Evolutionary conservation across 306 rosid genomes (phyloP), one percentile per base, ranked within the genome.

Genomic region (Fagus sylvatica): DNA sequence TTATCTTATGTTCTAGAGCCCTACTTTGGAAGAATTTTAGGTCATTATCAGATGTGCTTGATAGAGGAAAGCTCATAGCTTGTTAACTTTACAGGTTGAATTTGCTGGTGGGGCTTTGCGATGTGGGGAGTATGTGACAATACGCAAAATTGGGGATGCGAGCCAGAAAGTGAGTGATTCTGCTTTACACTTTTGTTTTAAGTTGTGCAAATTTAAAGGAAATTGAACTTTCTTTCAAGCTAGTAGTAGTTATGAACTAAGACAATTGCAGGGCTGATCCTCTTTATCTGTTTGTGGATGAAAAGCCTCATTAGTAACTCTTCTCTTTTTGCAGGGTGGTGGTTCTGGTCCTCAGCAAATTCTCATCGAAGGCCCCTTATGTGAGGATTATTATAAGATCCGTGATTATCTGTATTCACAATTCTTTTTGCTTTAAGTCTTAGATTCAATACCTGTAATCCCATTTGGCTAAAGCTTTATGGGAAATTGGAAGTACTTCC

Each of bases 101-200:
- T 91, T 93, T 82, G 87, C 94, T 13, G 87, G 88, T 7, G 97
- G 97, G 60, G 99, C 96, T 70, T 67, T 96, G 83, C 90, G 98
- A n/a, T 93, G 98, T 15, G 98, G 98, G 55, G 98, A 96, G 80
- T 87, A 87, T 39, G 97, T 96, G 79, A 96, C 99, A 34, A 41
- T 93, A 46, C 93, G 97, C 71, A 93, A 96, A 86, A 91, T 93
- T 76, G 96, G 98, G 70, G 99, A 93, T 79, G 89, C 97, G 71
- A 86, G 80, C 82, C 98, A 91, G 70, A 96, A 96, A 96, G 99
- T 83, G 69, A 85, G 85, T 74, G n/a, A 71, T 68, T 80, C 65
- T 66, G 56, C 67, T 55, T 43, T 79, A 46, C 73, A 66, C 71
- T 46, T 37, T 7, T 6, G 49, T n/a, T 4, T 79, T 72, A 42